Evolutionary conservation across 2,329 filamentous ascomycete species (phyloP).

Genomic region (Neocatenulostroma microsporum): DNA sequence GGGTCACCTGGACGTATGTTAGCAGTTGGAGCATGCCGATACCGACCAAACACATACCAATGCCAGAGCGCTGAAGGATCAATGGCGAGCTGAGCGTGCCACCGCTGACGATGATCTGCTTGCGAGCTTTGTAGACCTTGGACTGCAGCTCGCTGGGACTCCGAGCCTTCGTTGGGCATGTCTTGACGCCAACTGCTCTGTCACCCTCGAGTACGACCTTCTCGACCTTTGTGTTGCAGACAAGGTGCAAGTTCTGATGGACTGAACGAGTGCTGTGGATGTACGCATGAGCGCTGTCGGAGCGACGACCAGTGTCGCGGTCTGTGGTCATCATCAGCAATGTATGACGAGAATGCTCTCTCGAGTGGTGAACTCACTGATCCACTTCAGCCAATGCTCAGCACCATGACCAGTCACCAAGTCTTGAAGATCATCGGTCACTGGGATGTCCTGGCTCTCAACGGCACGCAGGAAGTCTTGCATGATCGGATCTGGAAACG

Average conservation of each 20-base stretch:
- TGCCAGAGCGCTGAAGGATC: constrained; percentile 67
- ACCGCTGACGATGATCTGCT: constrained; percentile 65
- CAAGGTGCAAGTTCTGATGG: constrained; percentile 62
- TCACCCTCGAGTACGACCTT: constrained; percentile 68
- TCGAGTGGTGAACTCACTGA: constrained; percentile 1
- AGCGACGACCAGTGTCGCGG: constrained; percentile 59
- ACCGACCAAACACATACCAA: constrained; percentile 39
- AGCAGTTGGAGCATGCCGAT: too few relatives aligned
- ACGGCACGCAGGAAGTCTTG: constrained; percentile 59
- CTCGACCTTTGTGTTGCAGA: constrained; percentile 69
- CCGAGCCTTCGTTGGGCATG: constrained; percentile 62
- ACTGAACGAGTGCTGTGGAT: constrained; percentile 66
- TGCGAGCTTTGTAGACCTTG: constrained; percentile 58
- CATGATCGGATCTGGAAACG: constrained; percentile 66
- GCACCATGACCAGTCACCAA: constrained; percentile 60
- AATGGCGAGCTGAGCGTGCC: constrained; percentile 67
- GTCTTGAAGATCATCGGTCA: constrained; percentile 66
- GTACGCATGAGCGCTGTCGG: constrained; percentile 70
- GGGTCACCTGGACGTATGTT: constrained; percentile 50
- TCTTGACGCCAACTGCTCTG: constrained; percentile 62
- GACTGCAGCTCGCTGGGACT: constrained; percentile 45
- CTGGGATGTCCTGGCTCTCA: constrained; percentile 60
- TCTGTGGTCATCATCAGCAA: constrained; percentile 30
- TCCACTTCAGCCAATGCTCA: constrained; percentile 77
- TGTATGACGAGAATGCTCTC: not conserved